A percentile compares a stretch with the other conserved stretches of the same genome.
Evolutionary conservation across 306 rosid species (phyloP).

Genomic region (Prinsepia uniflora): DNA sequence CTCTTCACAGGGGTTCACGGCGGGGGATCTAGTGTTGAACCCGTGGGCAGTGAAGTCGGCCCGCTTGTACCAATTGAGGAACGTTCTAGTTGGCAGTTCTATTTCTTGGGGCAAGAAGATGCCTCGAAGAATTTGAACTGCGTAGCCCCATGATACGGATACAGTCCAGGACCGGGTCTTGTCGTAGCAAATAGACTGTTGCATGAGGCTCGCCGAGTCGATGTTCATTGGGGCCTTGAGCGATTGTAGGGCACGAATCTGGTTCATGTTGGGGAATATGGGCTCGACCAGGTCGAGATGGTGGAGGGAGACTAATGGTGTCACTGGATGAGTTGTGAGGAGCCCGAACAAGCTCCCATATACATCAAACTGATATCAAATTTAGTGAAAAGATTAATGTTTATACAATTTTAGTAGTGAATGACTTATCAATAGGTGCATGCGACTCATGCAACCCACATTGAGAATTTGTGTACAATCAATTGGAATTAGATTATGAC

Average conservation of each 20-base stretch:
- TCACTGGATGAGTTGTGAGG: conserved; percentile 61
- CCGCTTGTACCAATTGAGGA: conserved; percentile 55
- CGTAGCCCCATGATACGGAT: conserved; percentile 69
- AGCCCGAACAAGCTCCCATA: conserved; percentile 71
- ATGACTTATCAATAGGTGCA: not conserved
- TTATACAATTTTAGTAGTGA: not conserved
- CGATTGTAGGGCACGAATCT: conserved; percentile 43
- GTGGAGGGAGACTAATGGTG: conserved; percentile 68
- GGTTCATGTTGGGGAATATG: conserved; percentile 53
- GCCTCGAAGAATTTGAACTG: conserved; percentile 68
- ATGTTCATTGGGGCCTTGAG: conserved; percentile 41
- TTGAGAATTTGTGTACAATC: not conserved
- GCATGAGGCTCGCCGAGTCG: conserved; percentile 58
- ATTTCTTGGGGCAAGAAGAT: conserved; percentile 48
- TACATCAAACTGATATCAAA: conserved; percentile 52
- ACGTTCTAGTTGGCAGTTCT: conserved; percentile 63
- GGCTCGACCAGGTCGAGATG: conserved; percentile 70
- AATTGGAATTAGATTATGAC: not conserved
- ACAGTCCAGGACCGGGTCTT: conserved; percentile 51
- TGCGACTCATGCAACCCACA: not conserved
- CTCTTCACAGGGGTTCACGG: conserved; percentile 42
- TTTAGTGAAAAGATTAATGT: not conserved
- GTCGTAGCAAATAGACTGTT: conserved; percentile 81
- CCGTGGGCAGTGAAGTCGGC: conserved; percentile 43
- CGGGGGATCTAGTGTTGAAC: conserved; percentile 52